Percentiles rank a stretch among this genome's conserved stretches.
Evolutionary conservation across 176 grass and related monocot genomes (phyloP).

Genomic region (barley (Hordeum vulgare)): MorexV3_pseudomolecules_assembly NC_058520.1:512540454-512540953

Average conservation of each 20-base stretch:
- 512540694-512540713: not conserved
- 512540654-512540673: slow-evolving; percentile 27
- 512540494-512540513: slow-evolving; percentile 2
- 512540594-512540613: not conserved
- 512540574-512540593: not conserved
- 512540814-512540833: not conserved
- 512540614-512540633: slow-evolving; percentile 11
- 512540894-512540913: not conserved
- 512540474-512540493: not conserved
- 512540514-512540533: not conserved
- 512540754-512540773: not conserved
- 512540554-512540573: not conserved
- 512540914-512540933: not conserved
- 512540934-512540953: not conserved
- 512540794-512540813: not conserved
- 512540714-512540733: not conserved
- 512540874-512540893: not conserved
- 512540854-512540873: not conserved
- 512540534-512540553: not conserved
- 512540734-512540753: slow-evolving; percentile 1
- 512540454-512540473: not conserved
- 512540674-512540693: not conserved
- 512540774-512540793: not conserved
- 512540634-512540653: slow-evolving; percentile 24
- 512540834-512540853: not conserved